Base-by-base conservation (phyloP, 2,329 filamentous ascomycete genomes). In the Ceratocystis cacaofunesta region DNA sequence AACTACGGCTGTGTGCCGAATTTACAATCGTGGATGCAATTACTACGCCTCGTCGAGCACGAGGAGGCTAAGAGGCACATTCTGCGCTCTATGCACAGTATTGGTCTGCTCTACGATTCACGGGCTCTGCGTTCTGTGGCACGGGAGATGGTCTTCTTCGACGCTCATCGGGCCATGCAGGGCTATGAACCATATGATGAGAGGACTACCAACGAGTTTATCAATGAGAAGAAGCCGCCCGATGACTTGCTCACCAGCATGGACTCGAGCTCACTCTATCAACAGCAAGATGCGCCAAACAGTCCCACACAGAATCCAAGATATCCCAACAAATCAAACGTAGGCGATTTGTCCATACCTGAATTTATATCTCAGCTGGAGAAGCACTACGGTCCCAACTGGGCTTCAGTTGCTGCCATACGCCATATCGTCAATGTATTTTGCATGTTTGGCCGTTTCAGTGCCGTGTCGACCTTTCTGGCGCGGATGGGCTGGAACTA, bases 21-120 rank as follows among this genome's bases (percentile, higher is more conserved):
- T 61, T 70, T 77, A 2, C 71, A 72, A 17, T 81, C 80, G 0
- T 82, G 80, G 80, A 69, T 78, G 2, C 72, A 78, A 3, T 79
- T 81, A 66, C 71, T 82, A 19, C 72, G 74, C n/a, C 73, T 82
- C 57, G 80, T 87, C 66, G 80, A 83, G 72, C 80, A 80, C 10
- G 84, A 86, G 70, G 78, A 82, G n/a, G 76, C 79, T 62, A 75
- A 76, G 63, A 75, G 76, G 28, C 77, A 78, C 68, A 72, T 80
- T 36, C 70, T 82, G 36, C 74, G 75, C 12, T 73, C 74, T 66
- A 82, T 82, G 79, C 73, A 78, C 65, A 71, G 75, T 44, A 72
- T 76, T 19, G 77, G 76, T 28, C 73, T 81, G 61, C 73, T 82
- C 50, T 70, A 74, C 6, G 73, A 75, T 28, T 71, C 72, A 0